These are phyloP conservation scores for Flagelloscypha sp. DNA, from an alignment of 768 basidiomycete genomes.

Conservation along the genomic window DNA sequence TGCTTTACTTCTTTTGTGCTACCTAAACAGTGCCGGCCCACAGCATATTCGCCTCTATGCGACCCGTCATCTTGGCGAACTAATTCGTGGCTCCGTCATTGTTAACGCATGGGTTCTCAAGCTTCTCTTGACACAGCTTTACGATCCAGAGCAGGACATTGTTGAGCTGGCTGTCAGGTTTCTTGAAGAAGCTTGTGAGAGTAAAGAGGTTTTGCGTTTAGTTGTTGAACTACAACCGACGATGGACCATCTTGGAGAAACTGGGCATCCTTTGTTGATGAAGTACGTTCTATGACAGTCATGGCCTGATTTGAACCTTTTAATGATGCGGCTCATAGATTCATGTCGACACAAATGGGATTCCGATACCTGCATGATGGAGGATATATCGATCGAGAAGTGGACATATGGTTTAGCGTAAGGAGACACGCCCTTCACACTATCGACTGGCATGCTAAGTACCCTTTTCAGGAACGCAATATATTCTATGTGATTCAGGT, in stretches of 20 bases:
- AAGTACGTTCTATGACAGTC: slow-evolving; percentile 63
- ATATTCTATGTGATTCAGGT: slow-evolving; percentile 89
- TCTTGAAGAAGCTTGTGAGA: slow-evolving; percentile 84
- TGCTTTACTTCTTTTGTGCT: neutral
- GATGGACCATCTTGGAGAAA: slow-evolving; percentile 90
- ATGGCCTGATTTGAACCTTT: neutral
- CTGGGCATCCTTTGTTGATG: slow-evolving; percentile 80
- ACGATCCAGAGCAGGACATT: slow-evolving; percentile 87
- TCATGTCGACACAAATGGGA: slow-evolving; percentile 89
- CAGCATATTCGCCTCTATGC: slow-evolving; percentile 86
- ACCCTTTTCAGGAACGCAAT: slow-evolving; percentile 69
- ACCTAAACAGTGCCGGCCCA: slow-evolving; percentile 1
- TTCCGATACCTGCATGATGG: slow-evolving; percentile 89
- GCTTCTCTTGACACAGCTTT: slow-evolving; percentile 89
- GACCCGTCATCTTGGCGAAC: slow-evolving; percentile 75
- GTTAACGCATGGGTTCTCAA: slow-evolving; percentile 85
- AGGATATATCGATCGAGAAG: slow-evolving; percentile 88
- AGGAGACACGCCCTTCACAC: slow-evolving; percentile 16
- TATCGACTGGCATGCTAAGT: slow-evolving; percentile 6
- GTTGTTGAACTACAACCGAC: slow-evolving; percentile 94
- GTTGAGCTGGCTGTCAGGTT: slow-evolving; percentile 85
- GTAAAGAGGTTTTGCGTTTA: slow-evolving; percentile 72
- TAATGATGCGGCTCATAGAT: slow-evolving; percentile 38
- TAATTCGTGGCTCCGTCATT: slow-evolving; percentile 55
- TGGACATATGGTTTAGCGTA: slow-evolving; percentile 95